Base-by-base conservation (phyloP, 2,329 filamentous ascomycete genomes). In the Knufia petricola region DNA sequence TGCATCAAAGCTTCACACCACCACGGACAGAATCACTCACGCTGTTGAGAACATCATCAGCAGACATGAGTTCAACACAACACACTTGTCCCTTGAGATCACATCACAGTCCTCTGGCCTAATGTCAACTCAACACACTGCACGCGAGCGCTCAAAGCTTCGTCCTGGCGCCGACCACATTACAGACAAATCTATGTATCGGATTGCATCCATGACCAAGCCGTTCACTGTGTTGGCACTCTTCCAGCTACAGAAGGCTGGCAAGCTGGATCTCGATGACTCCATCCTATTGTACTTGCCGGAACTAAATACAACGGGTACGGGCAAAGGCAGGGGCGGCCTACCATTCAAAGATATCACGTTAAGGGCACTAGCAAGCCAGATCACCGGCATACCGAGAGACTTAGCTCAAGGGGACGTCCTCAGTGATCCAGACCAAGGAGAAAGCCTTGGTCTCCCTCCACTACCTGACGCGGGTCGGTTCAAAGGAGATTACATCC, bases 131-230 rank as follows among this genome's bases (percentile, higher is more conserved):
- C 53, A 57, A 34, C 57, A 58, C 24, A 59, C 57, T 1, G 57
- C 57, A 12, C 6, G 7, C 19, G 42, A 47, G 23, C 54, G 53
- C 17, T 44, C 56, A 47, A 10, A 30, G 4, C 42, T 42, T 13
- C 46, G 52, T n/a, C 57, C 51, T 2, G 57, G 57, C 4, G 55
- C 55, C 4, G 48, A 52, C 13, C 6, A 41, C 17, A 48, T 59
- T 32, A 41, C 52, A 24, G 58, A 58, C 2, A 51, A 51, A 24
- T 55, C 56, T 26, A 45, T 42, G 2, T 61, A 60, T 51, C 55
- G 59, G 20, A 58, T 61, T 15, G 60, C 59, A 9, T 60, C 58
- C 48, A 60, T 59, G 32, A 59, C 59, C 21, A 61, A 60, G 50
- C 38, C 56, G 1, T 60, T 62, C 41, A 63, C 61, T 8, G 55